Base-by-base conservation (phyloP, 2,329 filamentous ascomycete genomes). In the Pleurostoma richardsiae region DNA sequence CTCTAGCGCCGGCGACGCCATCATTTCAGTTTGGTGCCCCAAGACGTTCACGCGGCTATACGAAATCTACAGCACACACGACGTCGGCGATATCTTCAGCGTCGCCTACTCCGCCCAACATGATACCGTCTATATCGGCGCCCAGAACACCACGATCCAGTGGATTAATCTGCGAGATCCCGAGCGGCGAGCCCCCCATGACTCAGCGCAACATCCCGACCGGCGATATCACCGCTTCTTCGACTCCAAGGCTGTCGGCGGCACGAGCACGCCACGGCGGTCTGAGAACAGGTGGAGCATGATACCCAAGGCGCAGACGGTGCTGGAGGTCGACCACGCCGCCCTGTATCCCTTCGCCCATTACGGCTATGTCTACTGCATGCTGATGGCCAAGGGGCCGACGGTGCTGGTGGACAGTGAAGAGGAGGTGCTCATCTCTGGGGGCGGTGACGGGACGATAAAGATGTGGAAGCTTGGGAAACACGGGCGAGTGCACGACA, bases 61-160 rank as follows among this genome's bases (percentile, higher is more conserved):
- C 70, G 90, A 94, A 52, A 88, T 97, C 51, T 95, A 95, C 72
- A 95, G 90, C 52, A 86, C 85, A 42, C 92, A 95, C 66, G 94
- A 97, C 57, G 88, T 96, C 39, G 94, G 94, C 49, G 94, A 99
- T 69, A 83, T 99, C 49, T 97, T 97, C 64, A 95, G 90, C 56
- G 85, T 96, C n/a, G 86, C 86, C 2, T 96, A 95, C 65, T 96
- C 90, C 4, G 71, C 82, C 5, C 78, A 83, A 54, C 76, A 89
- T 57, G 80, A 92, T 55, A 95, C 87, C 0, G 78, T 96, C 4
- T 97, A 96, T 64, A 80, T 96, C 40, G 94, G 94, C 48, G 89
- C 90, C 1, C 94, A 97, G 62, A 96, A 97, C 61, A 94, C 90
- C 6, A 90, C 86, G 38, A 94, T 96, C 44, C 91, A 96, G 74